Evolutionary conservation across 2,329 filamentous ascomycete species (phyloP), one percentile per base, ranked within the genome.

Genomic region (Alternaria metachromatica): DNA sequence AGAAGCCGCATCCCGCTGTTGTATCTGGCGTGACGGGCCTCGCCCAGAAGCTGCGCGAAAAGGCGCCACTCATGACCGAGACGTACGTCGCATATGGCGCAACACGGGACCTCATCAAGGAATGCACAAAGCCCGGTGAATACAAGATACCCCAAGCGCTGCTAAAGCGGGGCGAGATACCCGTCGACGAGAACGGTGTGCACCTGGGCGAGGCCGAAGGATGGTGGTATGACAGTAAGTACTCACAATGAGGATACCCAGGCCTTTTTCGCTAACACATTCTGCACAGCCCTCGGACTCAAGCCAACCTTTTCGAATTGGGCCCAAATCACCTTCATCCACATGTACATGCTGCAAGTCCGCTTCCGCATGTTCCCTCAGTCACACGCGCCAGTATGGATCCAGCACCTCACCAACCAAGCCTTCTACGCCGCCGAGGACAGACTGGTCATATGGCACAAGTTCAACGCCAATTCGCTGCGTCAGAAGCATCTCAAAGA

Each of bases 251-350:
- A 25, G 37, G 28, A 13, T 8, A 51, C 25, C 9, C 53, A 45
- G 12, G 23, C 49, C 28, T 4, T n/a, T 15, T 45, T 48, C 44
- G 59, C 65, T 74, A 61, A 76, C 55, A 45, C 33, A 41, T 41
- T 4, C 2, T 57, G 41, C 44, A 55, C 73, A 97, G 93, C 90
- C 55, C 88, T 97, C 67, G 88, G 88, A 25, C 88, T 99, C 18
- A 86, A 87, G 30, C 92, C 94, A 1, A 98, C 94, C 0, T 99
- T 99, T 81, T 94, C 90, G 77, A 95, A 92, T 60, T 99, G 96
- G 96, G 92, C 94, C 20, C 94, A 98, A 81, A 90, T 98, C 48
- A 96, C 94, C 37, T 97, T 97, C 86, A 87, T 99, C 62, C 95
- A 99, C 84, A 92, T 99, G 87, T 98, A 97, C 84, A 87, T 97